Evolutionary conservation across 306 rosid species (phyloP).

Genomic region (Cicer yamashitae): DNA sequence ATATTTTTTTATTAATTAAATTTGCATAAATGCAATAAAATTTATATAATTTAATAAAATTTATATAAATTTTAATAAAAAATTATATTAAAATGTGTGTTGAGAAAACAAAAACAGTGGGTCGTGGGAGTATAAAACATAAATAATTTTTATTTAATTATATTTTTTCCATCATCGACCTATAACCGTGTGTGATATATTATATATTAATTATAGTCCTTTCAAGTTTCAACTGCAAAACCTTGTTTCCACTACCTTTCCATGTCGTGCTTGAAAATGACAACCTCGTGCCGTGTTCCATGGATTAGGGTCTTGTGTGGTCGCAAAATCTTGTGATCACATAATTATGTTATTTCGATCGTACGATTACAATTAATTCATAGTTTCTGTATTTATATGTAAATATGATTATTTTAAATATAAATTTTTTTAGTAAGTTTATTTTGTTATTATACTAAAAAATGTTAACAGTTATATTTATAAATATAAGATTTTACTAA

Average conservation of each 20-base stretch:
- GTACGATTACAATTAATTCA: not conserved
- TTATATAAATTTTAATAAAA: too few relatives aligned
- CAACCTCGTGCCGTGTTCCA: conserved; percentile 34
- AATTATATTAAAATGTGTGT: too few relatives aligned
- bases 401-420: not conserved
- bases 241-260: conserved; percentile 11
- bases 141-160: conserved; percentile 11
- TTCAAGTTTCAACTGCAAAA: conserved; percentile 28
- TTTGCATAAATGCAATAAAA: too few relatives aligned
- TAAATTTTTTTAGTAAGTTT: too few relatives aligned
- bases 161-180: conserved; percentile 18
- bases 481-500: too few relatives aligned
- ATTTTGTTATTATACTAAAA: too few relatives aligned
- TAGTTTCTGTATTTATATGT: not conserved
- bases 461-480: too few relatives aligned
- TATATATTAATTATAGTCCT: conserved; percentile 1
- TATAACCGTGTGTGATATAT: conserved; percentile 40
- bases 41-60: too few relatives aligned
- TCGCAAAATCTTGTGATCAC: too few relatives aligned
- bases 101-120: conserved; percentile 2
- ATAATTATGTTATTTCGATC: too few relatives aligned
- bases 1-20: too few relatives aligned
- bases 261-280: conserved; percentile 27
- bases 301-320: too few relatives aligned
- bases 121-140: conserved; percentile 19